Evolutionary conservation across 2,329 filamentous ascomycete species (phyloP).

Genomic region (Aspergillus sp.): DNA sequence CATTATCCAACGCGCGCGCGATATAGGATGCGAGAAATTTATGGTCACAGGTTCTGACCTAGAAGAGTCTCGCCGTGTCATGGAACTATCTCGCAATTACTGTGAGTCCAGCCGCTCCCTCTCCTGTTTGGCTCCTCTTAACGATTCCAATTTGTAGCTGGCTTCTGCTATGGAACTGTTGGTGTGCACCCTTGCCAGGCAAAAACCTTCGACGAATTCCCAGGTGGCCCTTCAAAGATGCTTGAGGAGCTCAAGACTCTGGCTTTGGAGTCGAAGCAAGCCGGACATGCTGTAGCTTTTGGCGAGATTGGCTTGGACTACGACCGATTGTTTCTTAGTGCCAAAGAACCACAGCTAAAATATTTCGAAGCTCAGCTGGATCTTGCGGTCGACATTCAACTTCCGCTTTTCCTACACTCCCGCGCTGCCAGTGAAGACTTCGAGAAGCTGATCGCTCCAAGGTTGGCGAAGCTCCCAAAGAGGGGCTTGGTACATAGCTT

Average conservation of each 20-base stretch:
- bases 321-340: conserved; percentile 77
- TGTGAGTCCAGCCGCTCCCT: conserved; percentile 46
- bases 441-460: conserved; percentile 59
- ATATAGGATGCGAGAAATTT: conserved; percentile 78
- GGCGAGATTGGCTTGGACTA: conserved; percentile 97
- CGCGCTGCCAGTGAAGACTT: conserved; percentile 84
- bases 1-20: conserved; percentile 69
- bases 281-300: conserved; percentile 66
- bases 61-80: conserved; percentile 65
- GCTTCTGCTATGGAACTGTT: conserved; percentile 78
- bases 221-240: conserved; percentile 39
- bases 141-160: conserved; percentile 46
- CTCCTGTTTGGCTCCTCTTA: conserved; percentile 10
- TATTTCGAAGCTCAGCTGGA: conserved; percentile 79
- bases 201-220: conserved; percentile 62
- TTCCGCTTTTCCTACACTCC: conserved; percentile 89
- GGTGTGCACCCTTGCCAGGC: conserved; percentile 91
- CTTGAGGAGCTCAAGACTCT: conserved; percentile 58
- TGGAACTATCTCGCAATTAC: conserved; percentile 66
- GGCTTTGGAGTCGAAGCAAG: conserved; percentile 52
- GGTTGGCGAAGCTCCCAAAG: conserved; percentile 60
- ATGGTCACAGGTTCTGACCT: conserved; percentile 92
- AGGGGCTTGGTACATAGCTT: conserved; percentile 91
- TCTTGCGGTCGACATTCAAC: conserved; percentile 66
- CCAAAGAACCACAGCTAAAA: conserved; percentile 70